Evolutionary conservation across 2,329 filamentous ascomycete genomes (phyloP).

Genomic region (Spiromastix sp.): DNA sequence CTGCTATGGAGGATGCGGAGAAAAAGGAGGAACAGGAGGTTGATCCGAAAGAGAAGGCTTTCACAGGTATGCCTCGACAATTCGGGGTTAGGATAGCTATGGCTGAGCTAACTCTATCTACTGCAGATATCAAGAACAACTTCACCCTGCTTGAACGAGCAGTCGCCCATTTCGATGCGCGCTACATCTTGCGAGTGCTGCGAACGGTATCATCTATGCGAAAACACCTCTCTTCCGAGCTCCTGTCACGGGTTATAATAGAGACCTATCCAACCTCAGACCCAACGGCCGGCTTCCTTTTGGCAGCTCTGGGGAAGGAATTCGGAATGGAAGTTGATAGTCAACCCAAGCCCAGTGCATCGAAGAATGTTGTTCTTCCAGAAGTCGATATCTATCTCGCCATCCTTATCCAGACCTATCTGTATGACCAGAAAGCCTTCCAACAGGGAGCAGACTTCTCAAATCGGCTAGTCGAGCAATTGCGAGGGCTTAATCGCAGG

Average conservation of each 20-base stretch:
- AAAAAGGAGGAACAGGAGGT: conserved; percentile 34
- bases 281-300: conserved; percentile 56
- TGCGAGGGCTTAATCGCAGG: conserved; percentile 82
- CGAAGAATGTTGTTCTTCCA: conserved; percentile 65
- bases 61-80: conserved; percentile 31
- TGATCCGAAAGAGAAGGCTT: conserved; percentile 40
- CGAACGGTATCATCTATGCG: conserved; percentile 92
- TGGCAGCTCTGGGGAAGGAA: conserved; percentile 59
- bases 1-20: conserved; percentile 55
- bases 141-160: conserved; percentile 86
- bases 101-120: not conserved
- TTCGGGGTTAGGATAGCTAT: too few species aligned
- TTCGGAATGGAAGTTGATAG: conserved; percentile 65
- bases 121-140: conserved; percentile 83
- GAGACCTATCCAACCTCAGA: conserved; percentile 66
- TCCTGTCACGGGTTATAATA: conserved; percentile 69
- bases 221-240: conserved; percentile 75
- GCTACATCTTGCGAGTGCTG: conserved; percentile 88
- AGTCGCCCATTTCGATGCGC: conserved; percentile 83
- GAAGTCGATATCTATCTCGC: conserved; percentile 85
- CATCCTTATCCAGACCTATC: conserved; percentile 75
- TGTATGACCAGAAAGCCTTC: conserved; percentile 76
- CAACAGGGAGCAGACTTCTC: conserved; percentile 79
- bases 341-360: conserved; percentile 46
- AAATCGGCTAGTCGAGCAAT: conserved; percentile 66